Base-by-base conservation (phyloP, 208 protist genomes). In the Balamuthia mandrillaris region DNA sequence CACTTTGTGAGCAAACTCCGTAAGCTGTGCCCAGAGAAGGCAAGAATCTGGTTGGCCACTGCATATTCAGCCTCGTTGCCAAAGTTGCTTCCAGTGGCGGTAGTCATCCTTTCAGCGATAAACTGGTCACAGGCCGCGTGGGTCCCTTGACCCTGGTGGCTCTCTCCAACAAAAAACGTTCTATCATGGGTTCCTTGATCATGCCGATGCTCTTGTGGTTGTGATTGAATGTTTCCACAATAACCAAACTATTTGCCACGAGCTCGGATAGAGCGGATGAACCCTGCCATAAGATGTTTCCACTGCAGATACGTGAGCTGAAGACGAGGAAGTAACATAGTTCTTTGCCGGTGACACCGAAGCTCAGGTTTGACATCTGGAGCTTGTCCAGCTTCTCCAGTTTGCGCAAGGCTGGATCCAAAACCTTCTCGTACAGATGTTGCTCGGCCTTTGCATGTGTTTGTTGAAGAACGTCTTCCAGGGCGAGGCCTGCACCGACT, bases 41-140 rank as follows among this genome's bases (percentile, higher is more conserved):
- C 7, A 45, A 77, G 49, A 45, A 77, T 77, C 9, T 31, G 41
- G 54, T 77, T 77, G 66, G 66, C 41, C 4, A 77, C 9, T 39
- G 66, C 66, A 31, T 31, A 77, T n/a, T 77, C 66, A 27, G 66
- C 66, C 6, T 56, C 33, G 44, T 77, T 54, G 66, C 66, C 66
- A 24, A 33, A 77, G 42, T 45, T 54, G 1, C 24, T 77, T 39
- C 66, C 66, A 35, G 21, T 37, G 42, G 68, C 68, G 33, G 16
- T n/a, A 24, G 14, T 0, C 6, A 77, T 77, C 39, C 27, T 1
- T 41, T 37, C 6, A 47, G 68, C 42, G 68, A 77, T 56, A 47
- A 58, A 77, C 68, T 56, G 51, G 68, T 77, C 42, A 47, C 68
- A 77, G 31, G 1, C 7, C 7, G 7, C 61, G 31, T 41, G n/a